Conservation (phyloP, 169 alveolate genomes). For the Plasmodium berghei region DNA sequence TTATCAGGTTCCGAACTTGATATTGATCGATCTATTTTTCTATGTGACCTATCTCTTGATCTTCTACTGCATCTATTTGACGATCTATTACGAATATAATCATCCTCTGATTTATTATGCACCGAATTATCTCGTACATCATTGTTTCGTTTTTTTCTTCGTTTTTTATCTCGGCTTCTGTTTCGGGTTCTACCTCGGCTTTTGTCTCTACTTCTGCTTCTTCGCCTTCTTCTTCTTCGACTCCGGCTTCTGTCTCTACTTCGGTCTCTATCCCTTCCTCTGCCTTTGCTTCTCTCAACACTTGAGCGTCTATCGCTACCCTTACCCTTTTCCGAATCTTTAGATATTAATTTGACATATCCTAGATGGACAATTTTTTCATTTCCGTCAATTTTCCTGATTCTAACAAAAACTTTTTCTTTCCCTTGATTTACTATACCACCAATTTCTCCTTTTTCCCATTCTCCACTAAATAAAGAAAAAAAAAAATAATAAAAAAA, state of each 20-base stretch:
- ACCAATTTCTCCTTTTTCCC: constrained; percentile 84
- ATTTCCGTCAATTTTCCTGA: constrained; percentile 78
- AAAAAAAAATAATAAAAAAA: neutral
- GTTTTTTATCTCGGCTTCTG: constrained; percentile 16
- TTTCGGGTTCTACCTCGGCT: constrained; percentile 1
- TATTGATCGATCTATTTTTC: constrained; percentile 12
- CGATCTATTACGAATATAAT: constrained; percentile 30
- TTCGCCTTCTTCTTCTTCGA: constrained; percentile 22
- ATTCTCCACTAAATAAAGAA: constrained; percentile 80
- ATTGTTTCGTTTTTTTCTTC: constrained; percentile 23
- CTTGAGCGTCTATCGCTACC: constrained; percentile 20
- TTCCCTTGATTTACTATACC: constrained; percentile 77
- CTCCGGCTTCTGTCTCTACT: constrained; percentile 39
- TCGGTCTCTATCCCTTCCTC: constrained; percentile 3
- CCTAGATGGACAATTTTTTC: constrained; percentile 82
- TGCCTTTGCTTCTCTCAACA: constrained; percentile 43
- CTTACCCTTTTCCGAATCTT: constrained; percentile 40
- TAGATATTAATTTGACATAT: constrained; percentile 74
- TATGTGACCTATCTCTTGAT: constrained; percentile 20
- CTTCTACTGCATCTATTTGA: constrained; percentile 10
- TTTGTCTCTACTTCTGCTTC: constrained; percentile 44
- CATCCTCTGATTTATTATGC: constrained; percentile 19
- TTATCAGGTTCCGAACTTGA: constrained; percentile 26
- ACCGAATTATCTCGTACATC: constrained; percentile 40
- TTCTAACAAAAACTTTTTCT: constrained; percentile 79